Percentiles rank a stretch among this genome's conserved stretches.
Conservation (phyloP, 192 early-diverging fungal species). For the Lobosporangium transversale region DNA sequence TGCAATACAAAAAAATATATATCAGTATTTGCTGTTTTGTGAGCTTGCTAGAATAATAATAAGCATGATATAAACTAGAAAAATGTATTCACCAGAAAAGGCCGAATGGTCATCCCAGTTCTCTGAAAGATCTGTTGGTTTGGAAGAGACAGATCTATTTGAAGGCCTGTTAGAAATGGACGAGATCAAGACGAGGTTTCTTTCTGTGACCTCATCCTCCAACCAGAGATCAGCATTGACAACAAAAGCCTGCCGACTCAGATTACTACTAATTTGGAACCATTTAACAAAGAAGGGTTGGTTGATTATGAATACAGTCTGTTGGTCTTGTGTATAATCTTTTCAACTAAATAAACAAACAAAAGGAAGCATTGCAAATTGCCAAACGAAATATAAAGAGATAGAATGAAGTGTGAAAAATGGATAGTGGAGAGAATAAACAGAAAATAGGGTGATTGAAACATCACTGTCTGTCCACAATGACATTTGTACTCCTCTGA, state of each 20-base stretch:
- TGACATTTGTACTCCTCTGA: no score
- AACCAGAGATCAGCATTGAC: slow-evolving; percentile 61
- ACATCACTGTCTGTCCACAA: no score
- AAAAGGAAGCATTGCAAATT: neutral
- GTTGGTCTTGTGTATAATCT: no score
- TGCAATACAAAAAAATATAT: no score
- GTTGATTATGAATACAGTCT: no score
- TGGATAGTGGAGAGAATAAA: neutral
- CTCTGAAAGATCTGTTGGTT: neutral
- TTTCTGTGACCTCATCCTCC: slow-evolving; percentile 55
- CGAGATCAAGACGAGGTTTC: slow-evolving; percentile 56
- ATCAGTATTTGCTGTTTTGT: no score
- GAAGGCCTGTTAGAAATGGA: slow-evolving; percentile 28
- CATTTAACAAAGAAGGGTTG: neutral
- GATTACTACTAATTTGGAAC: neutral
- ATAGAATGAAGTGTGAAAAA: neutral
- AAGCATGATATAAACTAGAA: no score
- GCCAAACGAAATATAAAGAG: neutral
- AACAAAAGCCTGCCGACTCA: slow-evolving; percentile 53
- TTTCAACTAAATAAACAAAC: neutral
- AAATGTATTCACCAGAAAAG: no score
- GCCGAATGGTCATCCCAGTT: neutral
- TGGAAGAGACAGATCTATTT: slow-evolving; percentile 3
- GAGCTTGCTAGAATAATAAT: no score
- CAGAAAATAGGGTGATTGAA: no score